These are phyloP conservation scores for Bryoerythrophyllum caledonicum DNA, from an alignment of 225 moss, liverwort and hornwort genomes.

Conservation along the genomic window DNA sequence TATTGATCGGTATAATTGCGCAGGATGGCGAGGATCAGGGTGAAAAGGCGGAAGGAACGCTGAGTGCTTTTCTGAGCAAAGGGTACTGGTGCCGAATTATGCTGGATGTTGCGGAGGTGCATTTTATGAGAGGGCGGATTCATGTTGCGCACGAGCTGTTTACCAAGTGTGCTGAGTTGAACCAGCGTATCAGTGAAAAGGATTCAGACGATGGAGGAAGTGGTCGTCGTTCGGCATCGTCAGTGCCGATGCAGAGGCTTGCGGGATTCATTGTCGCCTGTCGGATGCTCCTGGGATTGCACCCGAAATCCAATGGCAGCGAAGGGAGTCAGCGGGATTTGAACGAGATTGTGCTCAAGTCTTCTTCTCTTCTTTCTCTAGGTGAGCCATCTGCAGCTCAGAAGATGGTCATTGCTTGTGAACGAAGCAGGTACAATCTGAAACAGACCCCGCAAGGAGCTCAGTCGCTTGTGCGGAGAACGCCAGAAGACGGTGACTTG, in stretches of 20 bases:
- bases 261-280: slow-evolving; percentile 91
- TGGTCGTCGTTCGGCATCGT: slow-evolving; percentile 28
- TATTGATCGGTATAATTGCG: slow-evolving; percentile 26
- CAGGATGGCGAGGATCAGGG: slow-evolving; percentile 26
- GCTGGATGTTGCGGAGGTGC: slow-evolving; percentile 92
- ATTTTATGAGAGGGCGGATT: slow-evolving; percentile 97
- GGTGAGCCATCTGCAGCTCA: slow-evolving; percentile 65
- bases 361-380: slow-evolving; percentile 49
- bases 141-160: slow-evolving; percentile 79
- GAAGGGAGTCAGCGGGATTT: slow-evolving; percentile 37
- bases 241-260: slow-evolving; percentile 79
- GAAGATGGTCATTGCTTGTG: slow-evolving; percentile 73
- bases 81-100: slow-evolving; percentile 72
- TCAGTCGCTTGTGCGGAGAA: slow-evolving; percentile 24
- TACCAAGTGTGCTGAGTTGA: slow-evolving; percentile 67
- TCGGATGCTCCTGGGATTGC: slow-evolving; percentile 82
- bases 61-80: slow-evolving; percentile 38
- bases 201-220: slow-evolving; percentile 18
- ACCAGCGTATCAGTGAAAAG: slow-evolving; percentile 30
- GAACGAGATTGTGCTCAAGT: slow-evolving; percentile 40
- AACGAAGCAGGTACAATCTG: slow-evolving; percentile 67
- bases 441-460: slow-evolving; percentile 46
- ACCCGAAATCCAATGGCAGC: slow-evolving; percentile 35
- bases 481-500: slow-evolving; percentile 18
- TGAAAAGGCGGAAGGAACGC: slow-evolving; percentile 27